Percentiles rank a stretch among this genome's conserved stretches.
Evolutionary conservation across 441 rosid genomes (phyloP).

Genomic region (Codiaeum variegatum): DNA sequence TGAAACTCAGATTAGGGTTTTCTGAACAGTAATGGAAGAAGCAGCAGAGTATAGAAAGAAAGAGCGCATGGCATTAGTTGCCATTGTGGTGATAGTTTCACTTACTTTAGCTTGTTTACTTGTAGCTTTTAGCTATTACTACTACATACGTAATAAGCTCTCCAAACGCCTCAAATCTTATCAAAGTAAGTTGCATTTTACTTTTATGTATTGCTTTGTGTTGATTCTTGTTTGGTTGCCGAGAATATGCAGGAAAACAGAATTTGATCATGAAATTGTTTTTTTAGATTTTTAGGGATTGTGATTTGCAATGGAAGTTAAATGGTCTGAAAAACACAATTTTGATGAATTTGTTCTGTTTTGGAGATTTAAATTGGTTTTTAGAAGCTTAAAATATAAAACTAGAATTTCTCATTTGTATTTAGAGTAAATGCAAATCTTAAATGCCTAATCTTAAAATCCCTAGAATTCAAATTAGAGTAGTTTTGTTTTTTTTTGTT

Average conservation of each 20-base stretch:
- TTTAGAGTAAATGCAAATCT: neutral
- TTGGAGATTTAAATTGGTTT: neutral
- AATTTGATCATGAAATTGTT: neutral
- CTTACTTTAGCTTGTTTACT: constrained; percentile 63
- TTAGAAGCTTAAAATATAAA: neutral
- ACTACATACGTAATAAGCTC: constrained; percentile 81
- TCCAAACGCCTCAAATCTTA: constrained; percentile 46
- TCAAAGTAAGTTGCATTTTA: constrained; percentile 33
- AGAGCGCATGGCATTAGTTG: constrained; percentile 58
- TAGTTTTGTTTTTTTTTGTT: neutral
- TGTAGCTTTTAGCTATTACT: constrained; percentile 83
- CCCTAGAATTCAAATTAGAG: neutral
- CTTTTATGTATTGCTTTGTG: neutral
- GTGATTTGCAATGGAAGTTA: neutral
- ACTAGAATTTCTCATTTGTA: neutral
- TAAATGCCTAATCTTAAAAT: neutral
- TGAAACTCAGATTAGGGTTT: constrained; percentile 38
- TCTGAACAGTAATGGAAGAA: constrained; percentile 26
- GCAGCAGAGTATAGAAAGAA: constrained; percentile 44
- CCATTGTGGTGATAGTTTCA: constrained; percentile 70
- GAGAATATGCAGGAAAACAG: neutral
- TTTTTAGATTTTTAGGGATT: neutral
- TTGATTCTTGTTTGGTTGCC: neutral
- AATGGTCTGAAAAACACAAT: neutral
- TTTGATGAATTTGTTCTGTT: neutral